These are phyloP conservation scores for Nicotiana sylvestris DNA, from an alignment of 257 asterid genomes.

Conservation along the genomic window DNA sequence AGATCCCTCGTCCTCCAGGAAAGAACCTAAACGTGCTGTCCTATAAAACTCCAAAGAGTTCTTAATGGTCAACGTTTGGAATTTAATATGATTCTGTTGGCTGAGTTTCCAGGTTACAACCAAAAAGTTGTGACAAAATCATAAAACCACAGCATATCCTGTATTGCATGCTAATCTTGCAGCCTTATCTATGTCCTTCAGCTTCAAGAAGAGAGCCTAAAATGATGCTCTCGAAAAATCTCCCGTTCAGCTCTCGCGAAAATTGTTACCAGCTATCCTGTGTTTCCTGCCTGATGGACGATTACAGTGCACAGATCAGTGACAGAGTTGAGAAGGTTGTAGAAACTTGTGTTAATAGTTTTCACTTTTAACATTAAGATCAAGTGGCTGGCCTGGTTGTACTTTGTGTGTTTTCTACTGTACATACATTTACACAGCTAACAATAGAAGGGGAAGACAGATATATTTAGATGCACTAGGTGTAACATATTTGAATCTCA, in stretches of 20 bases:
- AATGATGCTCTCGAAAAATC: neutral
- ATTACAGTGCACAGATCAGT: neutral
- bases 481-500: conserved; percentile 21
- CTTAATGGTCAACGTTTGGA: conserved; percentile 69
- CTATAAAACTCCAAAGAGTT: conserved; percentile 64
- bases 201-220: conserved; percentile 47
- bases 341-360: conserved; percentile 8
- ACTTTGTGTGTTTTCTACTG: conserved; percentile 30
- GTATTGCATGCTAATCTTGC: conserved; percentile 69
- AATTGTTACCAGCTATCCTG: neutral
- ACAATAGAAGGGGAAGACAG: conserved; percentile 11
- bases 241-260: neutral
- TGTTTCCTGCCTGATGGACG: neutral
- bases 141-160: conserved; percentile 16
- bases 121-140: conserved; percentile 20
- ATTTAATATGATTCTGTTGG: conserved; percentile 39
- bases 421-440: conserved; percentile 30
- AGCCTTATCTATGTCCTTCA: conserved; percentile 25
- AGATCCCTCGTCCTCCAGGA: conserved; percentile 67
- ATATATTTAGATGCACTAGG: conserved; percentile 1
- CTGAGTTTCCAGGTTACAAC: conserved; percentile 56
- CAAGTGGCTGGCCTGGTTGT: conserved; percentile 16
- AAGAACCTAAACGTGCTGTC: conserved; percentile 41
- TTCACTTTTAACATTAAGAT: conserved; percentile 5
- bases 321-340: neutral